Conservation (phyloP, 2,329 filamentous ascomycete genomes). For the Zymoseptoria pseudotritici region DNA sequence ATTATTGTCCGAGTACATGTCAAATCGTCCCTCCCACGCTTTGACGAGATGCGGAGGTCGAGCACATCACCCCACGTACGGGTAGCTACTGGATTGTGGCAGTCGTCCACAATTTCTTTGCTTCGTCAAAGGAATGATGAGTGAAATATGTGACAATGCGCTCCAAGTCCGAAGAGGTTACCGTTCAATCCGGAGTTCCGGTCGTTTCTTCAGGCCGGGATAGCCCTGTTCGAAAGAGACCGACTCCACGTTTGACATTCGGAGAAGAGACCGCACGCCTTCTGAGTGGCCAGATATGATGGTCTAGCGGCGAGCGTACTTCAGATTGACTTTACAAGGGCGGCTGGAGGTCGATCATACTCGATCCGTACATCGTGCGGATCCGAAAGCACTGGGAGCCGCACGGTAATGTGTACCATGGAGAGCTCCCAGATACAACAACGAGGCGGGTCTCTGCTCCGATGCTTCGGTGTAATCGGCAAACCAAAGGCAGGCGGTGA, state of each 20-base stretch:
- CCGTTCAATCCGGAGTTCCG: not conserved
- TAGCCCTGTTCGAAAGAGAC: not conserved
- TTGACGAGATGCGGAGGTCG: not conserved
- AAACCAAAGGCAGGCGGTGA: not conserved
- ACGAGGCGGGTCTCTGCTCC: not conserved
- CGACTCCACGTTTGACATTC: not conserved
- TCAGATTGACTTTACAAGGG: not conserved
- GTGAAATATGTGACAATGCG: not conserved
- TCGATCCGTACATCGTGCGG: not conserved
- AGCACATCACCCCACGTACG: not conserved
- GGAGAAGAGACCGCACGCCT: not conserved
- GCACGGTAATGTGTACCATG: no score
- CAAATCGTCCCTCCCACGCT: not conserved
- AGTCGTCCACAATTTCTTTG: not conserved
- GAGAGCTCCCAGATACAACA: not conserved
- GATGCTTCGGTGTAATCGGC: not conserved
- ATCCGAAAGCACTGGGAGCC: no score
- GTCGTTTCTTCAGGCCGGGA: not conserved
- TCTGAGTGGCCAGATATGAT: not conserved
- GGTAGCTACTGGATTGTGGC: not conserved
- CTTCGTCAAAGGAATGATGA: not conserved
- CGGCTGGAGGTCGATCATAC: not conserved
- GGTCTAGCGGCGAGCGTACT: not conserved
- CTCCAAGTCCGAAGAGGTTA: not conserved
- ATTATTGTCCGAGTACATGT: not conserved